Conservation (phyloP, 805 yeast genomes). For the Candida vartiovaarae region DNA sequence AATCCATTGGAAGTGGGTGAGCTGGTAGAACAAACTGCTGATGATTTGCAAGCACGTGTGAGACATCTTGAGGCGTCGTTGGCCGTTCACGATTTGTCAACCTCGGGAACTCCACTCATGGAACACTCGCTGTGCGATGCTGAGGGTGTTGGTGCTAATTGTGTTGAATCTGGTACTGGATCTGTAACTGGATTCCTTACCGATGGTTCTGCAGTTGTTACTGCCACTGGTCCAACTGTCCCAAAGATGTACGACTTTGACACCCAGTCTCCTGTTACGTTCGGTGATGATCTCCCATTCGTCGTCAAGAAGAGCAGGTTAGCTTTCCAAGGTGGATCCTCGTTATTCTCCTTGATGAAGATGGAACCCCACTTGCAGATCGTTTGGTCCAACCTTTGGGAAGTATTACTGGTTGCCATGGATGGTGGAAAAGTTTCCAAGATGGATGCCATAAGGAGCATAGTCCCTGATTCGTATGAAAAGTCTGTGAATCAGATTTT, state of each 20-base stretch:
- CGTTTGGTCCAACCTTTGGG: constrained; percentile 27
- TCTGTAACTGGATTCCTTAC: not conserved
- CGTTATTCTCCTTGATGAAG: constrained; percentile 41
- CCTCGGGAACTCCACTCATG: constrained; percentile 1
- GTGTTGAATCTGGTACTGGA: not conserved
- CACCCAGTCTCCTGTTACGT: constrained; percentile 31
- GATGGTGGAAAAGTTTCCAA: not conserved
- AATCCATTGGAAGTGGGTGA: constrained; percentile 2
- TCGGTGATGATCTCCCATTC: constrained; percentile 39
- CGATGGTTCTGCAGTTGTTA: not conserved
- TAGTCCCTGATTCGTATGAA: not conserved
- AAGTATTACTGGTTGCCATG: constrained; percentile 6
- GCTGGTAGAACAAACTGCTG: constrained; percentile 12
- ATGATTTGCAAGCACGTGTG: constrained; percentile 34
- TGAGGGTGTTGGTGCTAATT: too few relatives aligned
- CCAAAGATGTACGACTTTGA: constrained; percentile 11
- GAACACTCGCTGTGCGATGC: too few relatives aligned
- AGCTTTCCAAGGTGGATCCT: constrained; percentile 44
- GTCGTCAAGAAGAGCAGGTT: constrained; percentile 33
- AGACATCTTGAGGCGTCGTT: constrained; percentile 40
- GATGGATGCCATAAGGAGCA: not conserved
- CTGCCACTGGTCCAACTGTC: not conserved
- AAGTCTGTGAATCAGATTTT: constrained; percentile 4
- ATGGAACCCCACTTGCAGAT: constrained; percentile 37
- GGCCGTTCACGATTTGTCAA: constrained; percentile 27